Evolutionary conservation across 2,329 filamentous ascomycete genomes (phyloP).

Genomic region (Sclerotinia borealis): DNA sequence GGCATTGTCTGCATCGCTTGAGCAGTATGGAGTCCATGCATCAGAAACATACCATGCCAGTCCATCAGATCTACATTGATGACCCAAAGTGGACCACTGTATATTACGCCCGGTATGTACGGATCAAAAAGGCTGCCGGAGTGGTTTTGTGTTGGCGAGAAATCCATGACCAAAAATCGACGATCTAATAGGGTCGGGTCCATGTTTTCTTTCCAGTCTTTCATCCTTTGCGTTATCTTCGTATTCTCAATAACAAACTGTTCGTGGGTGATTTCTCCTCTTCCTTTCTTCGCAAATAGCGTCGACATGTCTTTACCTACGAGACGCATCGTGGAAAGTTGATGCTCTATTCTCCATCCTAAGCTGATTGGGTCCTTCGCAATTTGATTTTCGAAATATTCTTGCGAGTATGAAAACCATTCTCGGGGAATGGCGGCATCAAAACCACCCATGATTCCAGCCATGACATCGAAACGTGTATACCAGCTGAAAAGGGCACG

Average conservation of each 20-base stretch:
- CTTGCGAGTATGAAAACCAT: slow-evolving; percentile 55
- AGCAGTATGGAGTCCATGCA: slow-evolving; percentile 72
- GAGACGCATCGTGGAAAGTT: slow-evolving; percentile 60
- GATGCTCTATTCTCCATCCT: slow-evolving; percentile 60
- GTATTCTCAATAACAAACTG: slow-evolving; percentile 60
- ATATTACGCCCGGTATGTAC: slow-evolving; percentile 63
- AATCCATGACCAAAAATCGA: slow-evolving; percentile 56
- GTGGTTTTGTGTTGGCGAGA: slow-evolving; percentile 37
- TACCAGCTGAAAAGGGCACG: slow-evolving; percentile 84
- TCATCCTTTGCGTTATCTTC: slow-evolving; percentile 42
- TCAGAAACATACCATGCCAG: slow-evolving; percentile 70
- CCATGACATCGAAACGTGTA: slow-evolving; percentile 77
- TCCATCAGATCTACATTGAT: slow-evolving; percentile 72
- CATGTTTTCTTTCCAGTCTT: slow-evolving; percentile 49
- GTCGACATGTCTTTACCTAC: slow-evolving; percentile 76
- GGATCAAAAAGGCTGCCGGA: slow-evolving; percentile 61
- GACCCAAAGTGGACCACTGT: slow-evolving; percentile 62
- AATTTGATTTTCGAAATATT: slow-evolving; percentile 56
- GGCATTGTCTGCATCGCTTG: slow-evolving; percentile 44
- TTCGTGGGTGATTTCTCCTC: slow-evolving; percentile 56
- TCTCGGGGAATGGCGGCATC: slow-evolving; percentile 66
- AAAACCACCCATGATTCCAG: slow-evolving; percentile 75
- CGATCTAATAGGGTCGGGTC: slow-evolving; percentile 57
- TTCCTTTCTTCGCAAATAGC: slow-evolving; percentile 64
- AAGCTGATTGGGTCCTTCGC: slow-evolving; percentile 56